phyloP scores from a whole-genome alignment of 257 asterid genomes.

The Echium plantagineum region DNA sequence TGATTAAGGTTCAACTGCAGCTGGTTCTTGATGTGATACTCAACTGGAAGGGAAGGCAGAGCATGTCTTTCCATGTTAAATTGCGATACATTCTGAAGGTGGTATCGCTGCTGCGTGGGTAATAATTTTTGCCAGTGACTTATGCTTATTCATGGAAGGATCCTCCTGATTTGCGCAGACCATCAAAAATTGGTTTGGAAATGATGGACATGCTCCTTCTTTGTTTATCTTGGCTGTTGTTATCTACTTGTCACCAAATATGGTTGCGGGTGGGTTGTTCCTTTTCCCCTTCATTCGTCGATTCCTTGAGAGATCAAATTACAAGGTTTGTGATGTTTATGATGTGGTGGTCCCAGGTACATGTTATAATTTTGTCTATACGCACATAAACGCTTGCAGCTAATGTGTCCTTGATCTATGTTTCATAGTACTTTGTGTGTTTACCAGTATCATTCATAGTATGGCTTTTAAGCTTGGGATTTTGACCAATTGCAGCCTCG shows the following conservation, averaged over 20 bases:
- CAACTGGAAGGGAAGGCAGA: constrained; percentile 77
- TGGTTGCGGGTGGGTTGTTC: constrained; percentile 70
- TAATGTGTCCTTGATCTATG: constrained; percentile 1
- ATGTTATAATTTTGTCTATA: constrained; percentile 5
- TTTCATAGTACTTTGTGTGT: background rate
- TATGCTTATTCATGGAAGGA: constrained; percentile 85
- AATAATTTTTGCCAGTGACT: constrained; percentile 78
- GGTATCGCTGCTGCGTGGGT: constrained; percentile 96
- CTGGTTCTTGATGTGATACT: constrained; percentile 77
- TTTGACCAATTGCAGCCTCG: constrained; percentile 61
- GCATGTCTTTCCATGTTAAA: constrained; percentile 89
- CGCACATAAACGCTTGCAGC: background rate
- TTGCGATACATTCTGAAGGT: constrained; percentile 79
- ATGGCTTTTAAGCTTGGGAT: constrained; percentile 9
- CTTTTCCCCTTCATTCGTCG: constrained; percentile 90
- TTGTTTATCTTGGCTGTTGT: constrained; percentile 85
- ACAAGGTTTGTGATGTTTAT: constrained; percentile 83
- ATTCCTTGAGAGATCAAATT: constrained; percentile 87
- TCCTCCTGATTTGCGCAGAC: constrained; percentile 90
- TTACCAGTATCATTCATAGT: background rate
- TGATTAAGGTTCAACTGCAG: constrained; percentile 26
- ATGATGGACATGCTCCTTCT: constrained; percentile 59
- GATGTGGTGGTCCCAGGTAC: constrained; percentile 99
- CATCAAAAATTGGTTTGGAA: constrained; percentile 89
- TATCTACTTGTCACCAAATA: constrained; percentile 87